Evolutionary conservation across 228 moss, liverwort and hornwort genomes (phyloP), one percentile per base, ranked within the genome.

Genomic region (Sphagnum magellanicum): DNA sequence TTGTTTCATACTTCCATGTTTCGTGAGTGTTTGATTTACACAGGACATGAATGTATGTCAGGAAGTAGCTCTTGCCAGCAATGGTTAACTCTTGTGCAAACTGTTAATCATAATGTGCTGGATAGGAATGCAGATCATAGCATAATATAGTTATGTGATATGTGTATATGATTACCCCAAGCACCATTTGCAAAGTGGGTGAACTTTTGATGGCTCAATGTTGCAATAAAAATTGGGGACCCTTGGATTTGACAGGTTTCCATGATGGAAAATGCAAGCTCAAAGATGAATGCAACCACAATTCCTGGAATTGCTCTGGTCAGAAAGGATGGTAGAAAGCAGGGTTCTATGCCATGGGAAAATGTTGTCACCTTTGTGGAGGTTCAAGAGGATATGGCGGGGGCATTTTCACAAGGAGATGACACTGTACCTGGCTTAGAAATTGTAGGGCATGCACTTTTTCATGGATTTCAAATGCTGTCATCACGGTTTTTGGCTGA

Each of bases 291-390:
- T 58, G 76, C 73, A 55, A 83, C 75, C 62, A 77, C 90, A 72
- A 71, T 92, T 74, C 92, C 92, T 76, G 95, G 95, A 73, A 91
- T 88, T 77, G 95, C 95, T 59, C 74, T 95, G 50, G 89, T 95
- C 72, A 80, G 82, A 50, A 86, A 83, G 67, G 82, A 83, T 60
- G 83, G 86, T 63, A 89, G 89, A 64, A 81, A 83, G 48, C 89
- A 89, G 64, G 86, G 84, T 53, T 86, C 86, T 75, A 81, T 95
- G 16, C 67, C 91, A 52, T 95, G 92, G 95, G 92, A 95, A 59
- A 92, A 92, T 68, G 83, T 95, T 67, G 91, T 91, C 4, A 73
- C 82, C 48, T 92, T 92, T 77, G 89, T 89, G 57, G 95, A 90
- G 73, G 95, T 95, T 50, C 75, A 89, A 68, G 74, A 89, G 53